phyloP scores from a whole-genome alignment of 2,329 filamentous ascomycete species.

The Aspergillus uvarum region DNA sequence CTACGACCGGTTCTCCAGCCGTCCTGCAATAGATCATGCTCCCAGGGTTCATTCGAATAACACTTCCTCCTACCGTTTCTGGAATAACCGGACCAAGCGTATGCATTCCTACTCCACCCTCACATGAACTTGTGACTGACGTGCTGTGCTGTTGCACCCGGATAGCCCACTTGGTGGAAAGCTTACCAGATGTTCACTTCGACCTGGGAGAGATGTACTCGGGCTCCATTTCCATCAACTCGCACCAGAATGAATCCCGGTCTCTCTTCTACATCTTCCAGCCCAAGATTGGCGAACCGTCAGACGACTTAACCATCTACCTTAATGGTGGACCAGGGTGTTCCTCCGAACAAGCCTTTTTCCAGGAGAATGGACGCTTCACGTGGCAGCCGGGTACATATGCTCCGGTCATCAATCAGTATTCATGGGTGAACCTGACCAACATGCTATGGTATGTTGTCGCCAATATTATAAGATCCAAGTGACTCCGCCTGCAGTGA shows the following conservation, averaged over 20 bases:
- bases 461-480: too few relatives aligned
- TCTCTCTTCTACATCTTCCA: constrained; percentile 53
- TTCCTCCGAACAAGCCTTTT: constrained; percentile 62
- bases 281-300: constrained; percentile 44
- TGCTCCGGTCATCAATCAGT: constrained; percentile 65
- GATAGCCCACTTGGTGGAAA: constrained; percentile 62
- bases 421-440: constrained; percentile 72
- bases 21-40: too few relatives aligned
- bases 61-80: constrained; percentile 24
- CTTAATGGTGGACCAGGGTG: constrained; percentile 55
- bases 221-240: constrained; percentile 55
- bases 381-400: constrained; percentile 69
- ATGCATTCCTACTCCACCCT: constrained; percentile 2
- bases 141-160: not conserved
- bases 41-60: too few relatives aligned
- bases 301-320: constrained; percentile 43
- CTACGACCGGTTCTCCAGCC: too few relatives aligned
- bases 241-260: constrained; percentile 42
- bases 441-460: constrained; percentile 70
- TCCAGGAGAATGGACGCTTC: constrained; percentile 77
- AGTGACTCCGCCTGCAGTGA: too few relatives aligned
- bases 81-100: constrained; percentile 29
- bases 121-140: not conserved
- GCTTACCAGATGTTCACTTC: constrained; percentile 67
- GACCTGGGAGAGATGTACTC: constrained; percentile 59